Percentiles rank a stretch among this genome's conserved stretches.
Evolutionary conservation across 1,284 basidiomycete species (phyloP).

Genomic region (Inonotus hispidus): DNA sequence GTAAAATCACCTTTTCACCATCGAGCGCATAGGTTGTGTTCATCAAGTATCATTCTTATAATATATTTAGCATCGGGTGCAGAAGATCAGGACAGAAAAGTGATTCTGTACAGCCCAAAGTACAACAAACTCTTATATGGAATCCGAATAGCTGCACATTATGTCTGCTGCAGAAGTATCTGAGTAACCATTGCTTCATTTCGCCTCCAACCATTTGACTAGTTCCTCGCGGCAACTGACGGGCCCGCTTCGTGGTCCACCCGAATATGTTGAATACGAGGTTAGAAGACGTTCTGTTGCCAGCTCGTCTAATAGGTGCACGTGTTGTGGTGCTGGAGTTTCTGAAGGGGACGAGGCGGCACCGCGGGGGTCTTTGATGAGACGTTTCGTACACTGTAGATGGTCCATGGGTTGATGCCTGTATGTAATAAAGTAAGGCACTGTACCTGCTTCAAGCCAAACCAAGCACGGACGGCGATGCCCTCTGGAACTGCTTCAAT

Average conservation of each 20-base stretch:
- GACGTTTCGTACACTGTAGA: constrained; percentile 50
- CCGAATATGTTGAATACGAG: constrained; percentile 34
- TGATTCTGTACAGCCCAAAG: too few species aligned
- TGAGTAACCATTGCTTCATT: not conserved
- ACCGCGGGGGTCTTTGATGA: constrained; percentile 37
- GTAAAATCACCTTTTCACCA: too few species aligned
- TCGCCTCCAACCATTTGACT: constrained; percentile 18
- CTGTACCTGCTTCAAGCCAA: constrained; percentile 78
- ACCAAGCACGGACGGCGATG: constrained; percentile 72
- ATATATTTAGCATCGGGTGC: too few species aligned
- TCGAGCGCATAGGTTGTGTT: too few species aligned
- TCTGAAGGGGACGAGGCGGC: constrained; percentile 46
- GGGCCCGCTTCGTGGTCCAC: constrained; percentile 12
- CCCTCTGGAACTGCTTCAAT: constrained; percentile 46
- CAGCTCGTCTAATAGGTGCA: constrained; percentile 59
- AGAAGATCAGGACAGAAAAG: too few species aligned
- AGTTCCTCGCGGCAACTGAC: constrained; percentile 15
- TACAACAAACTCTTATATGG: too few species aligned
- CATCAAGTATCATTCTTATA: too few species aligned
- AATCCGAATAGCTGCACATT: too few species aligned
- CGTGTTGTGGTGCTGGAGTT: constrained; percentile 44
- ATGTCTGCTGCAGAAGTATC: too few species aligned
- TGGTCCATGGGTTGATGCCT: not conserved
- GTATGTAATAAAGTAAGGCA: not conserved
- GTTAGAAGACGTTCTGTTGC: constrained; percentile 65